Evolutionary conservation across 768 basidiomycete genomes (phyloP), one percentile per base, ranked within the genome.

Genomic region (Pulveroboletus ravenelii): DNA sequence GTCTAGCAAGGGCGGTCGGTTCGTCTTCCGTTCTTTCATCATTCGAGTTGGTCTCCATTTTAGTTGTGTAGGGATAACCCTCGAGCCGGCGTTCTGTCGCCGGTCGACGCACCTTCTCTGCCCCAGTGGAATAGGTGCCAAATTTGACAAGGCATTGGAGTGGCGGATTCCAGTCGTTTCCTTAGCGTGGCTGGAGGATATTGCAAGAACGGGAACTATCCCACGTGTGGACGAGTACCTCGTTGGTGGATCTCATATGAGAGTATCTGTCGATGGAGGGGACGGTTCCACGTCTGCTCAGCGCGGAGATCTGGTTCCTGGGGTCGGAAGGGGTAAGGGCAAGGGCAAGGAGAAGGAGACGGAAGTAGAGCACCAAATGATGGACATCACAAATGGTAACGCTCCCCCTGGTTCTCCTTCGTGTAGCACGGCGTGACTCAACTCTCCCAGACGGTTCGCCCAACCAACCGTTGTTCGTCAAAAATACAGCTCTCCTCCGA

Each of bases 51-150:
- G 18, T 54, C 38, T 45, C n/a, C 32, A 46, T 7, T 14, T 41
- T n/a, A 12, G 34, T 32, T 27, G 43, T 46, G 15, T 43, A 86
- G 84, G 84, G 10, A 76, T 84, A 34, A 74, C 61, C 5, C 71
- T 81, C 2, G 74, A 80, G 3, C 70, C 76, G 0, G 73, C 70
- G n/a, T 86, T 87, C 64, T 85, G 80, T 13, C 75, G 81, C 15
- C 77, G 74, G 10, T 79, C 84, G 2, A 93, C 93, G 0, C 89
- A 95, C 57, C 74, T 96, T 1, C 70, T 96, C 8, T 93, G 91
- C 62, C 86, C 87, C 0, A 74, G 81, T 6, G 79, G 76, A 0
- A 70, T 63, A 0, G 91, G 93, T 14, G 72, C 75, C 20, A 95
- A 96, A 63, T 89, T 79, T 45, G 79, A 84, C 14, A 90, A 85